A percentile compares a stretch with the other conserved stretches of the same genome.
Evolutionary conservation across 2,329 filamentous ascomycete genomes (phyloP).

Genomic region (Cordyceps militaris): DNA sequence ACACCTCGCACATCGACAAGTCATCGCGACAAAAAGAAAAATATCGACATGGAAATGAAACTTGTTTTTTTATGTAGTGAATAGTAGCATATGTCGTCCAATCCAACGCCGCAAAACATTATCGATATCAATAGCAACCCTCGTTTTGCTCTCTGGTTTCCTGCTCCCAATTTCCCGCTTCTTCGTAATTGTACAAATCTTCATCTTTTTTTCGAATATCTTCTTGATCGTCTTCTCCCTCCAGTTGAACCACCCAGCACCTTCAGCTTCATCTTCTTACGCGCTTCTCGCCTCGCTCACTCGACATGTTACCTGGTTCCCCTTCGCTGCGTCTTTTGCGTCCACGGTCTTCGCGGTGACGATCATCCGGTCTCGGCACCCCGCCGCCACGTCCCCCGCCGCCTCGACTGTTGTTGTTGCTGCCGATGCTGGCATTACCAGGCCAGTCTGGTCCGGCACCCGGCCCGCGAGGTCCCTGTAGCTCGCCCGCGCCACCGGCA

Average conservation of each 20-base stretch:
- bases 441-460: constrained; percentile 16
- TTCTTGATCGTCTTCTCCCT: neutral
- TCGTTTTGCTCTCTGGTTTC: neutral
- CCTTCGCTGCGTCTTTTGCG: constrained; percentile 45
- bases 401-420: neutral
- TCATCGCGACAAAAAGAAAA: too few relatives aligned
- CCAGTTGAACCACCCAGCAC: neutral
- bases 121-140: neutral
- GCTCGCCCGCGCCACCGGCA: constrained; percentile 16
- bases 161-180: neutral
- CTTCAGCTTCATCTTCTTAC: constrained; percentile 35
- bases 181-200: constrained; percentile 2
- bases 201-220: neutral
- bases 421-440: neutral
- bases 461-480: constrained; percentile 22
- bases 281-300: constrained; percentile 46
- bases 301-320: constrained; percentile 29
- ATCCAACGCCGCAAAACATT: too few relatives aligned
- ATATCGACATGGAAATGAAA: too few relatives aligned
- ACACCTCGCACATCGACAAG: too few relatives aligned
- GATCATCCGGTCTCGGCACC: constrained; percentile 24
- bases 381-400: constrained; percentile 17
- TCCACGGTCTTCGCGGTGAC: constrained; percentile 30
- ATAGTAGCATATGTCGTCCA: too few relatives aligned
- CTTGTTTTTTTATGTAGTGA: too few relatives aligned